phyloP scores from a whole-genome alignment of 495 filamentous ascomycete species.

The Penicillium ochrochloron region DNA sequence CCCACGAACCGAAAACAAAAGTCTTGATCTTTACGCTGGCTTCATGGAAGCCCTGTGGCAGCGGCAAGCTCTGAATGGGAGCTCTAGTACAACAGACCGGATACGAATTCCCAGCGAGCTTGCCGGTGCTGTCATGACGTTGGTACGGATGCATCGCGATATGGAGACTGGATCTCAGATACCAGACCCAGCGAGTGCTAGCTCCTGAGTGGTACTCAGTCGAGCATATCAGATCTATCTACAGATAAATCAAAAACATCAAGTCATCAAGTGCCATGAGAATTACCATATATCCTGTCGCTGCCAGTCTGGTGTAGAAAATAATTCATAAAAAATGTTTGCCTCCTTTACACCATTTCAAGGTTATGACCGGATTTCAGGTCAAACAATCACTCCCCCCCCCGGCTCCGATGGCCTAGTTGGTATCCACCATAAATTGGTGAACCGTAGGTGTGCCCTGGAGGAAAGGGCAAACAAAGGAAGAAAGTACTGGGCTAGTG shows the following conservation, averaged over 20 bases:
- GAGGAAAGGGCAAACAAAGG: too few species aligned
- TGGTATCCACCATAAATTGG: too few species aligned
- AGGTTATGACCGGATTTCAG: too few species aligned
- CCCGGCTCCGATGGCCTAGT: too few species aligned
- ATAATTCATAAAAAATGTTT: neutral
- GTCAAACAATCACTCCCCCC: too few species aligned
- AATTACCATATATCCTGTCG: neutral
- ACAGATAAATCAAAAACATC: neutral
- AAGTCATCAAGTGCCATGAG: neutral
- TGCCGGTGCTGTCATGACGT: neutral
- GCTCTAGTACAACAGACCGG: neutral
- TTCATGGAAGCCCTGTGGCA: neutral
- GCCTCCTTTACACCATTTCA: too few species aligned
- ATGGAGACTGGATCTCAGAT: neutral
- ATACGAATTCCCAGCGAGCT: neutral
- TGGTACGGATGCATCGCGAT: neutral
- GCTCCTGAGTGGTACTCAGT: neutral
- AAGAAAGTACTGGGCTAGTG: too few species aligned
- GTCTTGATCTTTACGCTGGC: neutral
- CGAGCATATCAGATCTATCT: neutral
- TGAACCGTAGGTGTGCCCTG: too few species aligned
- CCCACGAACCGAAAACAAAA: constrained; percentile 1
- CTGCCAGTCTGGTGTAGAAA: neutral
- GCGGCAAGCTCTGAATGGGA: neutral
- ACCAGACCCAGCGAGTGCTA: neutral